Percentiles rank a stretch among this genome's conserved stretches.
Evolutionary conservation across 2,329 filamentous ascomycete genomes (phyloP).

Genomic region (Alternaria sp.): DNA sequence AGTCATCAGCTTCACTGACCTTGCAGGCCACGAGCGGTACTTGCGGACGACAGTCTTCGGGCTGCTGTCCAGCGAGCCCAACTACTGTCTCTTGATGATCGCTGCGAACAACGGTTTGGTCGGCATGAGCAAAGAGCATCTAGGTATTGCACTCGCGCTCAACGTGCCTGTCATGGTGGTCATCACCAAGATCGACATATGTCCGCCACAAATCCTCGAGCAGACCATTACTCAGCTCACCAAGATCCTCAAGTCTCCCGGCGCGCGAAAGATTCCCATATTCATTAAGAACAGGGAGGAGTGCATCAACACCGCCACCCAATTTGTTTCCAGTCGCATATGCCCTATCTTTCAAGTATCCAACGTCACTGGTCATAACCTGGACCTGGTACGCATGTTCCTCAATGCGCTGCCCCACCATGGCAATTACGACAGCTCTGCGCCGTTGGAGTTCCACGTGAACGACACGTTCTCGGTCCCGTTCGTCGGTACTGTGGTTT

Average conservation of each 20-base stretch:
- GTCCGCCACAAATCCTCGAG: conserved; percentile 91
- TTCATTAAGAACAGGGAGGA: conserved; percentile 93
- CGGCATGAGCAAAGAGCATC: conserved; percentile 97
- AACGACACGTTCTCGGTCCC: conserved; percentile 99
- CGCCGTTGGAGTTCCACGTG: conserved; percentile 91
- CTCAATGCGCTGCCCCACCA: conserved; percentile 95
- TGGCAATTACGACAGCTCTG: conserved; percentile 84
- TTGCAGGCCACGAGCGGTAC: conserved; percentile 95
- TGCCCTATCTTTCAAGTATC: conserved; percentile 98
- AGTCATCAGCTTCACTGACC: conserved; percentile 94
- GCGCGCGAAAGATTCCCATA: conserved; percentile 92
- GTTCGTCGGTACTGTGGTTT: conserved; percentile 95
- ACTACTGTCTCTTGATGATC: conserved; percentile 98
- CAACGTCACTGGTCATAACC: conserved; percentile 91
- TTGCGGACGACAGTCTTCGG: conserved; percentile 96
- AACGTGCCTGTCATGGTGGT: conserved; percentile 99
- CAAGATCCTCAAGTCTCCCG: conserved; percentile 91
- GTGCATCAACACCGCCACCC: conserved; percentile 92
- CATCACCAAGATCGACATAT: conserved; percentile 98
- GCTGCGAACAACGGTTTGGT: conserved; percentile 97
- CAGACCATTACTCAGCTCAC: conserved; percentile 92
- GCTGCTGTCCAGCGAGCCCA: conserved; percentile 89
- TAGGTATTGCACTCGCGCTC: conserved; percentile 90
- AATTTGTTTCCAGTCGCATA: conserved; percentile 94
- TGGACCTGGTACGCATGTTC: conserved; percentile 91